These are phyloP conservation scores for Casuarina cunninghamiana DNA, from an alignment of 306 rosid species.

Conservation along the genomic window DNA sequence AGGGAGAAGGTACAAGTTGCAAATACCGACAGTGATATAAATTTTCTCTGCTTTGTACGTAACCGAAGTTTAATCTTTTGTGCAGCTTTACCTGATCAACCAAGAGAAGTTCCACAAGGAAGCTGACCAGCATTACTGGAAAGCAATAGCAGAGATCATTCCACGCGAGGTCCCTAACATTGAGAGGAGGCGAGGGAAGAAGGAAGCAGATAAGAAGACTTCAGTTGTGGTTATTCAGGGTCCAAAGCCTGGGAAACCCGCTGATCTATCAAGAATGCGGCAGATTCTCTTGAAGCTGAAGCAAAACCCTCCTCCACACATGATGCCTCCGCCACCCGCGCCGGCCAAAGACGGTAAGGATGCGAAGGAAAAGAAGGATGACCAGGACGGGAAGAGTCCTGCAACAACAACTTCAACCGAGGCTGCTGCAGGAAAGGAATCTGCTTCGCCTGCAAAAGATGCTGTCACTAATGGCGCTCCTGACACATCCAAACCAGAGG, in stretches of 20 bases:
- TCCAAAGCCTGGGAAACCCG: slow-evolving; percentile 94
- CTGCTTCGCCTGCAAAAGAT: slow-evolving; percentile 43
- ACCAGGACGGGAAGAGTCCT: slow-evolving; percentile 37
- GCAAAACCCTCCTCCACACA: slow-evolving; percentile 79
- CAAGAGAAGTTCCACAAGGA: slow-evolving; percentile 98
- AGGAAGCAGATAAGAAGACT: slow-evolving; percentile 74
- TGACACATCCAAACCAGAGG: slow-evolving; percentile 34
- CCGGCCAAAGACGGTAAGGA: slow-evolving; percentile 58
- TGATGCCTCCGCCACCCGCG: slow-evolving; percentile 85
- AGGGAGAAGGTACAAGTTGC: slow-evolving; percentile 68
- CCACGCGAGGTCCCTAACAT: slow-evolving; percentile 87
- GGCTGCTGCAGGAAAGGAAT: slow-evolving; percentile 24
- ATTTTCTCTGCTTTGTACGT: too few relatives aligned
- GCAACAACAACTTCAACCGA: slow-evolving; percentile 40
- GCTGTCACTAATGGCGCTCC: slow-evolving; percentile 37
- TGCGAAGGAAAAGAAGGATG: slow-evolving; percentile 25
- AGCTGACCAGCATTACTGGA: slow-evolving; percentile 90
- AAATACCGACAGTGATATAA: background rate
- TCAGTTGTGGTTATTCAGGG: slow-evolving; percentile 67
- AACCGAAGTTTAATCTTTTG: background rate
- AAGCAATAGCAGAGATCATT: slow-evolving; percentile 86
- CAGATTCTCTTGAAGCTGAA: slow-evolving; percentile 78
- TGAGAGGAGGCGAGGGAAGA: slow-evolving; percentile 94
- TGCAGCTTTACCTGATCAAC: slow-evolving; percentile 62
- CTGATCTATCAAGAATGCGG: slow-evolving; percentile 89